phyloP scores from a whole-genome alignment of 345 rosid genomes.

The Garcia nutans region DNA sequence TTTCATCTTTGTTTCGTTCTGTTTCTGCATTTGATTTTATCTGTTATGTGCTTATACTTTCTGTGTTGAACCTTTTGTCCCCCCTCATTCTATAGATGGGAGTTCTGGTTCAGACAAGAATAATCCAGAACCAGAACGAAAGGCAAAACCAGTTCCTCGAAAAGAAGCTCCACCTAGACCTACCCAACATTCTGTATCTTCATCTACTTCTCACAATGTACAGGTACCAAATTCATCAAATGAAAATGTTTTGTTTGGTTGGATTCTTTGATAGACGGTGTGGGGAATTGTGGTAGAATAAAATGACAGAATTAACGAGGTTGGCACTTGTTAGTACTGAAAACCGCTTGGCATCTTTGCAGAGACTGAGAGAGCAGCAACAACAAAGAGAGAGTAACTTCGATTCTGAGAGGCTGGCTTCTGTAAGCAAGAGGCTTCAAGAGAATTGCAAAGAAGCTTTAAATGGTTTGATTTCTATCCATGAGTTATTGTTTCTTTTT shows the following conservation, averaged over 20 bases:
- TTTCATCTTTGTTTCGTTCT: constrained; percentile 16
- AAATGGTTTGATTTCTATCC: constrained; percentile 59
- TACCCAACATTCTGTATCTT: constrained; percentile 38
- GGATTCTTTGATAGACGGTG: not conserved
- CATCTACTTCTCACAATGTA: constrained; percentile 51
- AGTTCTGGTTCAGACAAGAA: constrained; percentile 72
- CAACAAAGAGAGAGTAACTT: constrained; percentile 44
- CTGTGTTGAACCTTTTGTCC: not conserved
- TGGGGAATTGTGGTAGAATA: too few relatives aligned
- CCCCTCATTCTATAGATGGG: constrained; percentile 48
- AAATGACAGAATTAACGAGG: too few relatives aligned
- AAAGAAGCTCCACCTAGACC: constrained; percentile 57
- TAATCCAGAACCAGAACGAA: constrained; percentile 68
- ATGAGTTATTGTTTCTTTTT: not conserved
- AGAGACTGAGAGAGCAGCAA: constrained; percentile 76
- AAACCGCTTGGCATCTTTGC: constrained; percentile 15
- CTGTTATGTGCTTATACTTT: not conserved
- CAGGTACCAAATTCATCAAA: constrained; percentile 36
- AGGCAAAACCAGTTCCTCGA: constrained; percentile 47
- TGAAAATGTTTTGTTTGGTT: constrained; percentile 16
- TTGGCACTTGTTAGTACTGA: too few relatives aligned
- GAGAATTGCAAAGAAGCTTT: constrained; percentile 82
- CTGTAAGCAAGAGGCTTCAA: constrained; percentile 84
- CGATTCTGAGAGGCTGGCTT: constrained; percentile 62
- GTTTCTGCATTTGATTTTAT: constrained; percentile 18